Evolutionary conservation across 2,329 filamentous ascomycete genomes (phyloP), one percentile per base, ranked within the genome.

Genomic region (Pseudomassariella vexata): DNA sequence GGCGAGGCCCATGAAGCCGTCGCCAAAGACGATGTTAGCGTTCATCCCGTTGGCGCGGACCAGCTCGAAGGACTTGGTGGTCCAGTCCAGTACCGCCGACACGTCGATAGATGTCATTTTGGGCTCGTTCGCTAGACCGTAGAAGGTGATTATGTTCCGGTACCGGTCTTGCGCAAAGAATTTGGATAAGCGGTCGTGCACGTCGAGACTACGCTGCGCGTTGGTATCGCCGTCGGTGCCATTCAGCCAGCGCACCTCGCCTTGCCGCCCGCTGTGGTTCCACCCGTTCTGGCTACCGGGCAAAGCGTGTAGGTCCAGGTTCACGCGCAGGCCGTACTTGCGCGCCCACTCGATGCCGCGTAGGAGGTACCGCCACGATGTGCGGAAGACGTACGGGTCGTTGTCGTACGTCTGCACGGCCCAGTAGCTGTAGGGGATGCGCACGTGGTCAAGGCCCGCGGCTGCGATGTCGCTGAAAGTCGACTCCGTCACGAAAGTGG

Each of bases 151-250:
- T 45, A 98, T 73, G 55, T 95, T 94, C 52, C 84, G 82, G 68
- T 98, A 98, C 8, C 92, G 82, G 28, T 83, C 77, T 53, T 96
- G 92, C 0, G 89, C 79, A 58, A 98, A 98, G 73, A 98, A 98
- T 43, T 82, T 73, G 16, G 86, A 88, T 9, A 98, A 70, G 37
- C 84, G 79, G 53, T 92, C 74, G 62, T 98, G 92, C 23, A 96
- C 70, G 37, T 94, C 87, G 12, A 95, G 73, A 2, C 86, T 85
- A 21, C 90, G 78, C 48, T 94, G 73, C 0, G 72, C 82, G 55
- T 95, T 95, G 10, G 79, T 57, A 2, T 72, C 67, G 9, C 92
- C 90, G 50, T 95, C 70, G 0, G 85, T 82, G n/a, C 92, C 92
- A 48, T 92, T 92, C 23, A 96, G 64, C 92, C 92, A 98, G 17